Conservation (phyloP, 495 filamentous ascomycete species). For the Aspergillus bridgeri region DNA sequence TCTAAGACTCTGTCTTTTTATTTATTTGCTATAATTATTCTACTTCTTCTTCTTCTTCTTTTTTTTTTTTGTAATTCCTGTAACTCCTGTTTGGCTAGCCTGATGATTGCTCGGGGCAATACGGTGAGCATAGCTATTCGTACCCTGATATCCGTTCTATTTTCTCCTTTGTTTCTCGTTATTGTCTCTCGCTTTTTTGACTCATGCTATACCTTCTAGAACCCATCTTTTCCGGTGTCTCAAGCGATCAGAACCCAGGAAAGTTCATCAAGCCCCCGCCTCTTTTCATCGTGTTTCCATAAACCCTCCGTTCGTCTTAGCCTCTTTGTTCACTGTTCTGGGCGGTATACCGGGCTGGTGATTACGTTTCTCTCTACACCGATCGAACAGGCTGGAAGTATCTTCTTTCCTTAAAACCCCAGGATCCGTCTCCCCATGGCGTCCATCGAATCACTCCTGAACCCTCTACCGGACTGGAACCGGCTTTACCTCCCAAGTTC, state of each 20-base stretch:
- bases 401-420: not conserved
- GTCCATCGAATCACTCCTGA: constrained; percentile 26
- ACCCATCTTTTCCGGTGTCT: constrained; percentile 17
- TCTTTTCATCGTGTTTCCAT: not conserved
- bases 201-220: constrained; percentile 16
- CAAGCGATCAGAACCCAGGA: constrained; percentile 9
- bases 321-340: constrained; percentile 3
- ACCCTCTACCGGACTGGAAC: constrained; percentile 16
- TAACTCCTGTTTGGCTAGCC: constrained; percentile 4
- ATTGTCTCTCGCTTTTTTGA: constrained; percentile 16
- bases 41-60: constrained; percentile 1
- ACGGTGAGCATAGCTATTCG: constrained; percentile 8
- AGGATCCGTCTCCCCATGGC: constrained; percentile 16
- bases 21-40: constrained; percentile 10
- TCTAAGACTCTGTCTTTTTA: constrained; percentile 1
- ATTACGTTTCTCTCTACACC: not conserved
- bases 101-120: constrained; percentile 10
- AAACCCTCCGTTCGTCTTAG: constrained; percentile 6
- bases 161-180: constrained; percentile 8
- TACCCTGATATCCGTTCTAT: constrained; percentile 5
- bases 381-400: not conserved
- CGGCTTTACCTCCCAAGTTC: constrained; percentile 12
- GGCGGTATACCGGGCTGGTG: not conserved
- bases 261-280: not conserved
- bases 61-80: constrained; percentile 1